phyloP scores from a whole-genome alignment of 257 asterid species.

The Solanum chaucha region DNA sequence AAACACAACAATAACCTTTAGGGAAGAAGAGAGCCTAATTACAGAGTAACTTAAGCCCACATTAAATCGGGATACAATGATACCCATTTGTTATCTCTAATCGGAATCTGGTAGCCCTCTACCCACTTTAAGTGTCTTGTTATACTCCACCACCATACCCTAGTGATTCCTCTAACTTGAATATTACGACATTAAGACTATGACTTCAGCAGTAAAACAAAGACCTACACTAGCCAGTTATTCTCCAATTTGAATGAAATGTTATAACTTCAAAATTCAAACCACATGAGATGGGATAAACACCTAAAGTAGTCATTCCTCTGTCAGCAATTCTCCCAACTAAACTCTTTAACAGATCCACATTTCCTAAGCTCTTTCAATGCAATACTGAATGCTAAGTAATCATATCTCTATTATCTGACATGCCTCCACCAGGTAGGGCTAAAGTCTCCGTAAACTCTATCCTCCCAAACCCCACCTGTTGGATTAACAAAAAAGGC shows the following conservation, averaged over 20 bases:
- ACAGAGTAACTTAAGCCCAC: background rate
- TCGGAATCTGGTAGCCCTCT: background rate
- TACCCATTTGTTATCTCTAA: background rate
- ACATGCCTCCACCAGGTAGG: background rate
- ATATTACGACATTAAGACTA: background rate
- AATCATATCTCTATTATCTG: background rate
- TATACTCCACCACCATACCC: background rate
- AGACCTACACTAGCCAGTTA: background rate
- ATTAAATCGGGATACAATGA: background rate
- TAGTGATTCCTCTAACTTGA: background rate
- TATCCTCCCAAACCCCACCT: background rate
- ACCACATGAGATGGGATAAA: background rate
- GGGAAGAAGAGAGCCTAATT: background rate
- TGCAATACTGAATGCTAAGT: background rate
- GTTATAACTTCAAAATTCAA: background rate
- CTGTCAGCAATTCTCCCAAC: background rate
- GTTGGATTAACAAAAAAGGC: background rate
- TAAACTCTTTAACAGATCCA: background rate
- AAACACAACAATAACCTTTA: background rate
- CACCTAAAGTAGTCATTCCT: background rate
- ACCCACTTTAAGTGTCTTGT: background rate
- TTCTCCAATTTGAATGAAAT: background rate
- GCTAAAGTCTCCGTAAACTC: background rate
- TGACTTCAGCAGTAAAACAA: background rate
- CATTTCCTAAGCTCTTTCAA: background rate